phyloP scores from a whole-genome alignment of 257 asterid genomes.

The Nicotiana noctiflora region DNA sequence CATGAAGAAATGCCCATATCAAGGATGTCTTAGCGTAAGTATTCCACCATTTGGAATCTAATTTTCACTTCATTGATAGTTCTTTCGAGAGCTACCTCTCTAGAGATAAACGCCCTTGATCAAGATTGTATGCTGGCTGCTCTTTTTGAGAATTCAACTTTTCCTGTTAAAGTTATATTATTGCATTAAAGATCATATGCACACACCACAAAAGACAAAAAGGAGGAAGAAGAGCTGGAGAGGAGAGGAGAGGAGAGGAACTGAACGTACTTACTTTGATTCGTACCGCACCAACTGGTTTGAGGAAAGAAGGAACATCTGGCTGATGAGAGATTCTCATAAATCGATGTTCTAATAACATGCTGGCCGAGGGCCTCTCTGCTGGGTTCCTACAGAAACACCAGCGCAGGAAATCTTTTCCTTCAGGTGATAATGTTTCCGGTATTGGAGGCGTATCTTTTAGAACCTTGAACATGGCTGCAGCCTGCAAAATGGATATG shows the following conservation, averaged over 20 bases:
- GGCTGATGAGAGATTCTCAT: slow-evolving; percentile 35
- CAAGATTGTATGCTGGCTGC: slow-evolving; percentile 20
- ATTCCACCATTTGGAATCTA: neutral
- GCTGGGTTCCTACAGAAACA: slow-evolving; percentile 80
- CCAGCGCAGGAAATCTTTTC: slow-evolving; percentile 59
- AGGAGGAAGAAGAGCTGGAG: neutral
- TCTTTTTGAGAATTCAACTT: slow-evolving; percentile 24
- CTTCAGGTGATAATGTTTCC: slow-evolving; percentile 65
- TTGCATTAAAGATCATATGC: neutral
- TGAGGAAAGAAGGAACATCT: slow-evolving; percentile 26
- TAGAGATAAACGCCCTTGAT: slow-evolving; percentile 22
- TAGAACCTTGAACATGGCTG: slow-evolving; percentile 80
- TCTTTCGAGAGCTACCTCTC: slow-evolving; percentile 22
- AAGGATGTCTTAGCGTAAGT: neutral
- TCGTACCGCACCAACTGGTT: slow-evolving; percentile 23
- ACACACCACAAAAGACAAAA: neutral
- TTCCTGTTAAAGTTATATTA: slow-evolving; percentile 30
- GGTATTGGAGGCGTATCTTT: slow-evolving; percentile 80
- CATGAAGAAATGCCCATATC: slow-evolving; percentile 16
- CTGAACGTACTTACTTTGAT: slow-evolving; percentile 27
- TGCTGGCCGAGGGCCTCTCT: slow-evolving; percentile 65
- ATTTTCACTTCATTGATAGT: slow-evolving; percentile 37
- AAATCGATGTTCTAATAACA: slow-evolving; percentile 64
- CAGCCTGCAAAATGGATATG: slow-evolving; percentile 39
- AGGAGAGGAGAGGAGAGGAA: slow-evolving; percentile 7